Conservation (phyloP, 2,329 filamentous ascomycete species). For the Fusarium annulatum region DNA sequence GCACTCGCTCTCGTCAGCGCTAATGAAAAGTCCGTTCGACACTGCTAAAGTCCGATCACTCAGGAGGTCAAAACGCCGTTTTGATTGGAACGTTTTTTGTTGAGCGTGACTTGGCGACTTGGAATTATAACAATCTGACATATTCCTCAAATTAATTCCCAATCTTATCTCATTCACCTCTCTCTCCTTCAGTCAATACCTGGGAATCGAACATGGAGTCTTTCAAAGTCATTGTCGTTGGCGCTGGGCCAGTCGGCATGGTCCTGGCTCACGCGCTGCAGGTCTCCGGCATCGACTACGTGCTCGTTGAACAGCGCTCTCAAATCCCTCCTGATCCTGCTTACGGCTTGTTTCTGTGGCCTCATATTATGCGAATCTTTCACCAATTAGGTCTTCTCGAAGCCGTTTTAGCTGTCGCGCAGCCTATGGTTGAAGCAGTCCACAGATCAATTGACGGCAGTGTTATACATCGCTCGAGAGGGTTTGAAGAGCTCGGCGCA, state of each 20-base stretch:
- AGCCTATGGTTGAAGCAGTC: conserved; percentile 10
- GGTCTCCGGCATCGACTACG: conserved; percentile 12
- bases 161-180: neutral
- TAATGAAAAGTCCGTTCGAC: neutral
- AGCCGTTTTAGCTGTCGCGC: neutral
- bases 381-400: conserved; percentile 20
- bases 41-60: neutral
- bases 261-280: conserved; percentile 19
- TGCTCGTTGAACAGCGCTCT: conserved; percentile 20
- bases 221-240: conserved; percentile 24
- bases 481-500: neutral
- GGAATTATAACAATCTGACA: neutral
- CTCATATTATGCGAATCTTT: conserved; percentile 20
- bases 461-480: neutral
- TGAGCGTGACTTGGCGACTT: neutral
- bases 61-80: neutral
- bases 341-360: conserved; percentile 25
- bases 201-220: neutral
- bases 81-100: neutral
- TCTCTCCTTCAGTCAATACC: fast-evolving
- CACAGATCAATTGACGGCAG: conserved; percentile 11
- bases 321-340: conserved; percentile 20
- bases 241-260: conserved; percentile 19
- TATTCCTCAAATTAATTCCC: fast-evolving
- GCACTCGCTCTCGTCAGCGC: neutral